Base-by-base conservation (phyloP, 75 land plant species). In the Picea sitchensis region DNA sequence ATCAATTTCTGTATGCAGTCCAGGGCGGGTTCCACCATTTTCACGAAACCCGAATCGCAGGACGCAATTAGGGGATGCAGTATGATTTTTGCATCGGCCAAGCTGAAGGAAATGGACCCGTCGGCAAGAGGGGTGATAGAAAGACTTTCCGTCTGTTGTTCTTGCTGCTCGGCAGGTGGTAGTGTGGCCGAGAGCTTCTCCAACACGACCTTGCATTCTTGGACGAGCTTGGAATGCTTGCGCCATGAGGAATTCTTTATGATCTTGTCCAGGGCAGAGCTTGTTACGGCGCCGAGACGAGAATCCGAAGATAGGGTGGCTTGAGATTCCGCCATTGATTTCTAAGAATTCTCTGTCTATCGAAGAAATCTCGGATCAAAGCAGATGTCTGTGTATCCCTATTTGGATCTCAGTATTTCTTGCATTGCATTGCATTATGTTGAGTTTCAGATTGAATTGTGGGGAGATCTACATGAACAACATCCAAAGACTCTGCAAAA, bases 221-320 rank as follows among this genome's bases (percentile, higher is more conserved):
- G 84, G 63, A 87, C 90, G 80, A 98, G 98, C 88, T 98, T 95
- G 76, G 92, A 81, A 80, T 98, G 99, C 85, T 92, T 93, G 63
- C 99, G 87, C 99, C 99, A 95, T 6, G 99, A 88, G 0, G 90
- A 91, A 80, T 91, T 95, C 78, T 92, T 93, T 67, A 98, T 85
- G 89, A 98, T 89, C 90, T 86, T 88, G 64, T 95, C 98, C 59
- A 98, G 81, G 34, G 93, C 87, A 11, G 94, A 90, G 73, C 82
- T 54, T 12, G 91, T 73, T 58, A 92, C 80, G 13, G 18, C 82
- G 56, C 36, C 60, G 23, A 92, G 78, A 21, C 87, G 90, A 81
- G 88, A 86, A 62, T 79, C 84, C 56, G 11, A 51, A 51, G 77
- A 13, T 51, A 18, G 30, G 38, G 71, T 8, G 71, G 20, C 38